Evolutionary conservation across 768 basidiomycete species (phyloP), one percentile per base, ranked within the genome.

Genomic region (Phanerochaete sordida): DNA sequence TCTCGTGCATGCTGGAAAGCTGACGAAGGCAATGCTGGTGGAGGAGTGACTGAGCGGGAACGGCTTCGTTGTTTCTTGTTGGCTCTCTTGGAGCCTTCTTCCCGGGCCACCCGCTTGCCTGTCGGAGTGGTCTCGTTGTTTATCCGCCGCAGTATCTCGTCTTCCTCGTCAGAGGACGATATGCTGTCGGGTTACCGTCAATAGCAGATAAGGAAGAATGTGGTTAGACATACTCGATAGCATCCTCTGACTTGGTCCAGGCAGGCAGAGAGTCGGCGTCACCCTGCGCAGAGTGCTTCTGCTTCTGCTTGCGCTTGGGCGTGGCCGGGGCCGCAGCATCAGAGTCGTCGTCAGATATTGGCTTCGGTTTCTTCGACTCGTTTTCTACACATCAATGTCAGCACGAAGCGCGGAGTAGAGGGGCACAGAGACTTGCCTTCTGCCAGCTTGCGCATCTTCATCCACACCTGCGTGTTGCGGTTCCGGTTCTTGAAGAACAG

Each of bases 41-140:
- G 90, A 1, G 91, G 90, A 0, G 90, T 93, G 39, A 92, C 81
- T 3, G 90, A 93, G 24, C 78, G 74, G 30, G 88, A 91, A 39
- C 85, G 84, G 68, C 83, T 86, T 47, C 85, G 80, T 43, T 74
- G 66, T 39, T 79, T 73, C 57, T 78, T 74, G 23, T 52, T 60
- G 28, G 16, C 55, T 28, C 35, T 50, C 53, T 19, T 54, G 54
- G 9, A 21, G 19, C 33, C 33, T 19, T 33, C 49, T 6, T 21
- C 45, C 19, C 56, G 8, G 8, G 56, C 59, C 23, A 44, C 57
- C 13, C 33, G 23, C 15, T 66, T 39, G 3, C 51, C 49, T 3
- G 45, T 64, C 56, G 72, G 13, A 70, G 62, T 30, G 28, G 61
- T 2, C 16, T n/a, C n/a, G n/a, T 49, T 60, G 28, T 64, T 63